Evolutionary conservation across 1,284 basidiomycete genomes (phyloP), one percentile per base, ranked within the genome.

Genomic region (Moniliophthora roreri): DNA sequence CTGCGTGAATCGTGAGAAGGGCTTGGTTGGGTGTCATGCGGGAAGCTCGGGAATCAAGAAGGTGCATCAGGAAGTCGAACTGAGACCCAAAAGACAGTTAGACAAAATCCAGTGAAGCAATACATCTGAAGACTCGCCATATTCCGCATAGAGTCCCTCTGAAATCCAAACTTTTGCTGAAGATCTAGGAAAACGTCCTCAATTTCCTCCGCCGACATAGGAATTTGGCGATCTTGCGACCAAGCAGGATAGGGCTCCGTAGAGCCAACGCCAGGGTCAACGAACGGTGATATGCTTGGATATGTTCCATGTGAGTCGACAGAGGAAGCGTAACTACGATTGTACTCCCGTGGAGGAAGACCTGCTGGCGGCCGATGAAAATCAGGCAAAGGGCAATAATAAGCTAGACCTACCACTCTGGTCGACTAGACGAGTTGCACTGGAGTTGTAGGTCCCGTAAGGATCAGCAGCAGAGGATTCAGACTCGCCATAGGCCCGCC

Each of bases 171-270:
- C 76, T 99, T 99, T 78, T 99, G 95, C 48, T 94, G 90, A 55
- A 99, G 84, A 73, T 99, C 97, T 66, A 99, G 90, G 67, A 99
- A 95, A 58, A 99, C 95, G 69, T 99, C 97, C 73, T 99, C 97
- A 59, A 99, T 98, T 74, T 99, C 96, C 65, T 99, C 97, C 60
- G 93, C 95, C 49, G 94, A 95, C 66, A 99, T 89, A 53, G 97
- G 97, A 60, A 98, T 95, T 69, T 95, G 90, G 61, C 91, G 88
- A 62, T 97, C 93, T 38, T 89, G 81, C 34, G 91, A 85, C 96
- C 97, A 99, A 37, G 95, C 95, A 45, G 97, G 96, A 68, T 94
- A 96, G 21, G 91, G 91, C 61, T 95, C 89, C 37, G 78, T 70
- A 21, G 80, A 63, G 67, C 74, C 74, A 58, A 77, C 62, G 50